Base-by-base conservation (phyloP, 202 grass and related monocot species). In the Elaeis oleifera region DNA sequence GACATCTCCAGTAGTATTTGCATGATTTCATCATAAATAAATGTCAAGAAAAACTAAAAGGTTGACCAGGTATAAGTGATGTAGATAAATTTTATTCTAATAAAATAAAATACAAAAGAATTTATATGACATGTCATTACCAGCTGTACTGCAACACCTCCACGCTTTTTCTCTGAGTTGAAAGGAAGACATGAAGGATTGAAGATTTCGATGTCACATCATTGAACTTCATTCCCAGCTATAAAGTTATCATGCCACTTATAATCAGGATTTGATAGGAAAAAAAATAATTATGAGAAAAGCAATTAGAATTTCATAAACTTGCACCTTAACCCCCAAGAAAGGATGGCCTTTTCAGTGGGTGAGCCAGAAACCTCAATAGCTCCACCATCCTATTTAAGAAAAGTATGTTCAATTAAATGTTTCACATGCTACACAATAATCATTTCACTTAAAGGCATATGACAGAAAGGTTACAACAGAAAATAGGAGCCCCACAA, bases 301-400 rank as follows among this genome's bases (percentile, higher is more conserved):
- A 24, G 4, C 64, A 54, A 63, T 9, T 65, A 23, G 17, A 62
- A 70, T 52, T 50, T 36, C 31, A 23, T 74, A 26, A 57, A 11
- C 18, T 55, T 71, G 32, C 83, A 91, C 91, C 84, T 88, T 85
- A 64, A 88, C 75, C 28, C 92, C 87, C 92, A 97, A 65, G 71
- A 91, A 83, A 97, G 87, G 64, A 97, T 75, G n/a, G 87, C 82
- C 54, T 97, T 97, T 78, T 97, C 92, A 50, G 92, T 97, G 77
- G 92, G 92, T 9, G 92, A 83, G 52, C 87, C 92, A 21, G 79
- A 77, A 54, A 97, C 27, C 71, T 97, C 88, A 50, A 60, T 64
- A 70, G 29, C 76, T 84, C 74, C 71, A 39, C 84, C 81, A 77
- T 89, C 87, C 92, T 91, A 78, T 54, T 53, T 16, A n/a, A 29